Evolutionary conservation across 2,329 filamentous ascomycete species (phyloP).

Genomic region (Onygenales sp.): DNA sequence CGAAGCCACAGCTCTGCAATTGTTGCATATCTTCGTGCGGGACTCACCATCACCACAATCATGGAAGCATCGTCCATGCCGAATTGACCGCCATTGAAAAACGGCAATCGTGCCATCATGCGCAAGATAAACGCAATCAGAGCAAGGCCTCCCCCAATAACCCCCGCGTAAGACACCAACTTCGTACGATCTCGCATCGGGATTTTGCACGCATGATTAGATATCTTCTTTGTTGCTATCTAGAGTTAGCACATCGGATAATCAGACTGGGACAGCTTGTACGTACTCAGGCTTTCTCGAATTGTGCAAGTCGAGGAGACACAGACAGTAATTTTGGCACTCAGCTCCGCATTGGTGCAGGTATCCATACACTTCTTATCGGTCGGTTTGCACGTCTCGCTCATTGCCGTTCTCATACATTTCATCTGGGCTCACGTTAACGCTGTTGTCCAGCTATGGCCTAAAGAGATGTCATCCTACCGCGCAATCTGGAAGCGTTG

Average conservation of each 20-base stretch:
- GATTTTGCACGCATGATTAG: not conserved
- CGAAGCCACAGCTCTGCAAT: not conserved
- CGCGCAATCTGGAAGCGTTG: not conserved
- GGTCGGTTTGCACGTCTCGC: not conserved
- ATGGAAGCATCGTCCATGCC: conserved; percentile 4
- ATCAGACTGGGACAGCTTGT: not conserved
- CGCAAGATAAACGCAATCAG: not conserved
- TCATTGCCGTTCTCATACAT: conserved; percentile 1
- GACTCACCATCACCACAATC: not conserved
- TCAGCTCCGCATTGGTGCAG: not conserved
- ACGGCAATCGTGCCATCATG: not conserved
- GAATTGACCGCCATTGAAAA: conserved; percentile 1
- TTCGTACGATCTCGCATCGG: conserved; percentile 1
- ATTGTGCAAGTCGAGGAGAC: not conserved
- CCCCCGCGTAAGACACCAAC: not conserved
- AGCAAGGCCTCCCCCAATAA: not conserved
- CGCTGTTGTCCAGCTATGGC: not conserved
- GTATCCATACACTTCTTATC: not conserved
- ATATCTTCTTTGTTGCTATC: not conserved
- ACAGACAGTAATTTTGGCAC: not conserved
- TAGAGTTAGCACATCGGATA: not conserved
- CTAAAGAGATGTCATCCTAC: not conserved
- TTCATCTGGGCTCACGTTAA: not conserved
- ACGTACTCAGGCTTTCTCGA: not conserved
- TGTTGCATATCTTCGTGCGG: not conserved